Conservation (phyloP, 2,329 filamentous ascomycete species). For the Conoideocrella luteorostrata region DNA sequence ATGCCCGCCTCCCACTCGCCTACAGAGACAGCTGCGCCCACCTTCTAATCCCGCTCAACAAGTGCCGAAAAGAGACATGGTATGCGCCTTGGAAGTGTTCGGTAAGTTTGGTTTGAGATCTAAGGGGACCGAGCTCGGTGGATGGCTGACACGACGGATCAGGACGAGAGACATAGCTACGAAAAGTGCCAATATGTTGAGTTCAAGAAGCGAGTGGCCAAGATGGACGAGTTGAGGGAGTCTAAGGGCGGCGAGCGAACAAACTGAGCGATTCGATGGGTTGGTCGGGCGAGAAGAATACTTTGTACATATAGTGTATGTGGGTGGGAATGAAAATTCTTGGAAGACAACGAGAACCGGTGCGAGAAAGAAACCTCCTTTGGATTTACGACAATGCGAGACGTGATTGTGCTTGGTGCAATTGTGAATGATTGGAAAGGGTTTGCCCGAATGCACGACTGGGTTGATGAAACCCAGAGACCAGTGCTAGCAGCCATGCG, state of each 20-base stretch:
- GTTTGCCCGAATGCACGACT: no score
- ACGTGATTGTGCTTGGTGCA: no score
- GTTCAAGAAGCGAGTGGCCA: constrained; percentile 96
- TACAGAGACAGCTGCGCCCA: constrained; percentile 96
- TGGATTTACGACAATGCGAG: no score
- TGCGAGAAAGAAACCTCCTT: no score
- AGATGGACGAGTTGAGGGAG: constrained; percentile 94
- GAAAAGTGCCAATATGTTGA: constrained; percentile 99
- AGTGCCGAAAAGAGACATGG: constrained; percentile 84
- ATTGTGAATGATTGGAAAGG: no score
- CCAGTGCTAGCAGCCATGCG: no score
- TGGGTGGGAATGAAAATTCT: constrained; percentile 2
- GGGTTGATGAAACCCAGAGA: no score
- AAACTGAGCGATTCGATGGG: constrained; percentile 50
- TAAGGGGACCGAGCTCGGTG: neutral
- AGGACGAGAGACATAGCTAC: constrained; percentile 96
- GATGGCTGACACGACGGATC: constrained; percentile 11
- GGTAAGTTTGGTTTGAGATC: constrained; percentile 50
- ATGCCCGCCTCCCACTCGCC: constrained; percentile 76
- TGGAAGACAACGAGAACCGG: no score
- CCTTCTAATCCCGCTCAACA: constrained; percentile 91
- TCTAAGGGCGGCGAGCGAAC: constrained; percentile 78
- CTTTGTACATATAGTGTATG: constrained; percentile 8
- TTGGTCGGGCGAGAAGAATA: neutral
- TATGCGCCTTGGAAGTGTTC: constrained; percentile 98